Conservation (phyloP, 805 yeast species). For the Jamesozyma spencerorum region DNA sequence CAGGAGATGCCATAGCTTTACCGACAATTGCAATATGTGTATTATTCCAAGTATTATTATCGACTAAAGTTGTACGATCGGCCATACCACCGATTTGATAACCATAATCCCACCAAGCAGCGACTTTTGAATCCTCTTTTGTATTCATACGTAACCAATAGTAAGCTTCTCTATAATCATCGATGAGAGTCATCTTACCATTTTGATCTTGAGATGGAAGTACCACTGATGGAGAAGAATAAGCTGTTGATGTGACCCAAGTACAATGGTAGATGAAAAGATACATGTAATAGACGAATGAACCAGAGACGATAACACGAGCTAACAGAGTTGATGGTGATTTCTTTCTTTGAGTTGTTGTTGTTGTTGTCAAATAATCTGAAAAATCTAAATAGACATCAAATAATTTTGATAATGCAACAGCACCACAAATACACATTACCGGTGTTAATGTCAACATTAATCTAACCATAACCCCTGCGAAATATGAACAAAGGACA, state of each 20-base stretch:
- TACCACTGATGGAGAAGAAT: constrained; percentile 96
- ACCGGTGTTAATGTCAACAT: constrained; percentile 96
- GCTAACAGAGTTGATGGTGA: constrained; percentile 37
- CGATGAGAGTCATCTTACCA: constrained; percentile 77
- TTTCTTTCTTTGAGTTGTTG: constrained; percentile 11
- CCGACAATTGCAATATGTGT: constrained; percentile 99
- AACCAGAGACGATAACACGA: constrained; percentile 49
- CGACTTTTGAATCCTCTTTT: constrained; percentile 86
- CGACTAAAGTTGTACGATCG: constrained; percentile 95
- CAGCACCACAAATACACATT: constrained; percentile 86
- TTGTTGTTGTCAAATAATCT: constrained; percentile 1
- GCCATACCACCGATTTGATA: constrained; percentile 99
- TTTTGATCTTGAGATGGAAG: constrained; percentile 72
- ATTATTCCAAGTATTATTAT: constrained; percentile 98
- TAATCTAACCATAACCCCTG: constrained; percentile 98
- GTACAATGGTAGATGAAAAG: constrained; percentile 90
- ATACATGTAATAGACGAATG: constrained; percentile 66
- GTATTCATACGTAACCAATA: constrained; percentile 99
- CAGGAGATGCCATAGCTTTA: constrained; percentile 88
- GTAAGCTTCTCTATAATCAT: constrained; percentile 97
- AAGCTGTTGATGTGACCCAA: constrained; percentile 93
- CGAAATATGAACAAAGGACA: constrained; percentile 91
- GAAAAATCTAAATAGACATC: constrained; percentile 71
- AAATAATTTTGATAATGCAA: constrained; percentile 75
- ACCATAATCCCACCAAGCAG: constrained; percentile 99